Percentiles rank a stretch among this genome's conserved stretches.
Conservation (phyloP, 176 grass and related monocot species). For the Triticum turgidum region DNA sequence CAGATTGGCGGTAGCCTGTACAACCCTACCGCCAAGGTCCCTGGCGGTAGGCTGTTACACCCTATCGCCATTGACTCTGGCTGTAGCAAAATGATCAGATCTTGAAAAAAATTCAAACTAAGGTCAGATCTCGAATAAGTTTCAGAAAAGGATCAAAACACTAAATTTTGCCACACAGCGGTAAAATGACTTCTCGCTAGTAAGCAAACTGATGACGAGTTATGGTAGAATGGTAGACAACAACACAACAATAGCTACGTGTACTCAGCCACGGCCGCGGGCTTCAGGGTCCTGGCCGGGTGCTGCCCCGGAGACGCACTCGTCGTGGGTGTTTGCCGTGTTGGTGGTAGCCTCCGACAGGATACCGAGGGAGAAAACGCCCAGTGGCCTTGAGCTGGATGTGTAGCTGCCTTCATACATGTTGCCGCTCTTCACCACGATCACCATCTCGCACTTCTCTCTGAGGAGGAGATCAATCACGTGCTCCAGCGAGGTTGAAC, state of each 20-base stretch:
- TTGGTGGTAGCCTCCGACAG: slow-evolving; percentile 34
- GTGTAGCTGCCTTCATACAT: slow-evolving; percentile 60
- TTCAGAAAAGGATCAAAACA: too few relatives aligned
- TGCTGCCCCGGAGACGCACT: background rate
- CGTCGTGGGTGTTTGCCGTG: background rate
- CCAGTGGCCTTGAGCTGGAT: slow-evolving; percentile 69
- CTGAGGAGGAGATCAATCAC: slow-evolving; percentile 71
- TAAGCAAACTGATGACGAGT: background rate
- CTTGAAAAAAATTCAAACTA: too few relatives aligned
- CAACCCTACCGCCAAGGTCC: too few relatives aligned
- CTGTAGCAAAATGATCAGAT: too few relatives aligned
- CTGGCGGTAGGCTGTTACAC: too few relatives aligned
- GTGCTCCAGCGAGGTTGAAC: slow-evolving; percentile 60
- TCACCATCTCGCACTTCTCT: slow-evolving; percentile 59
- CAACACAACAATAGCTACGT: background rate
- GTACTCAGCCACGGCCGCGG: background rate
- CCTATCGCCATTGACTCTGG: too few relatives aligned
- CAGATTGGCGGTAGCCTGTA: too few relatives aligned
- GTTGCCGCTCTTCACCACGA: slow-evolving; percentile 64
- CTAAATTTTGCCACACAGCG: background rate
- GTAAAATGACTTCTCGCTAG: background rate
- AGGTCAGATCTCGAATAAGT: too few relatives aligned
- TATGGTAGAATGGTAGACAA: background rate
- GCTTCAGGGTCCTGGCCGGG: background rate
- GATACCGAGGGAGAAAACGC: slow-evolving; percentile 58